Percentiles rank a stretch among this genome's conserved stretches.
These are phyloP conservation scores for Anthostomella pinea DNA, from an alignment of 2,329 filamentous ascomycete genomes.

Conservation along the genomic window DNA sequence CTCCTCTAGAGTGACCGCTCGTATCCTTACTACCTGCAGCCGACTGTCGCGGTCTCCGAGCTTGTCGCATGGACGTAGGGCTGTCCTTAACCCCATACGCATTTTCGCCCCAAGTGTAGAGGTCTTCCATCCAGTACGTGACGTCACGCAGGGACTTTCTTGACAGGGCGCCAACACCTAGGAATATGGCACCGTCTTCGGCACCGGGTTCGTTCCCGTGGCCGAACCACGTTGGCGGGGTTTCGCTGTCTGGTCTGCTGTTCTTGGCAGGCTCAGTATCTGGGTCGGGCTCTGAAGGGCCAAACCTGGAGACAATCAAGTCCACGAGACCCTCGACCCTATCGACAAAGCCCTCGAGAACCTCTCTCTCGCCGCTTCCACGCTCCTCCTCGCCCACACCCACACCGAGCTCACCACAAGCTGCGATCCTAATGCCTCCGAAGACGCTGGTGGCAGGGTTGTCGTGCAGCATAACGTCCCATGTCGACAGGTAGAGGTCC, in stretches of 20 bases:
- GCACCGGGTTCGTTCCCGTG: slow-evolving; percentile 63
- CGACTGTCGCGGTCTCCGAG: slow-evolving; percentile 37
- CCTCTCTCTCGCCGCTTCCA: slow-evolving; percentile 89
- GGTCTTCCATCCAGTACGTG: slow-evolving; percentile 82
- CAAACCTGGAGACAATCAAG: slow-evolving; percentile 83
- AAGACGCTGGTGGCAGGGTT: slow-evolving; percentile 81
- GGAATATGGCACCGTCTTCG: slow-evolving; percentile 82
- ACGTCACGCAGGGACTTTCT: slow-evolving; percentile 68
- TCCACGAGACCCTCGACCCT: slow-evolving; percentile 84
- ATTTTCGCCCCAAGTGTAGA: slow-evolving; percentile 79
- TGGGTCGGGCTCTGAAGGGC: slow-evolving; percentile 35
- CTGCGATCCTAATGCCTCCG: slow-evolving; percentile 81
- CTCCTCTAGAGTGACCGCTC: slow-evolving; percentile 9
- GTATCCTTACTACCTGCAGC: slow-evolving; percentile 7
- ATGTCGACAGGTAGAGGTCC: slow-evolving; percentile 66
- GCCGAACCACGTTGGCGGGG: slow-evolving; percentile 66
- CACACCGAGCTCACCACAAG: slow-evolving; percentile 85
- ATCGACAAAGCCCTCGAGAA: slow-evolving; percentile 81
- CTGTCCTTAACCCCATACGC: slow-evolving; percentile 84
- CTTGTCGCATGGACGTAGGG: slow-evolving; percentile 62
- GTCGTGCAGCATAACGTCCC: slow-evolving; percentile 88
- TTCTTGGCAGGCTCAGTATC: slow-evolving; percentile 34
- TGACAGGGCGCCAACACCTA: slow-evolving; percentile 73
- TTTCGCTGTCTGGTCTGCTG: slow-evolving; percentile 17
- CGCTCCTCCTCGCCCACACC: slow-evolving; percentile 95